Percentiles rank a stretch among this genome's conserved stretches.
These are phyloP conservation scores for Alternaria atra DNA, from an alignment of 2,329 filamentous ascomycete species.

Conservation along the genomic window DNA sequence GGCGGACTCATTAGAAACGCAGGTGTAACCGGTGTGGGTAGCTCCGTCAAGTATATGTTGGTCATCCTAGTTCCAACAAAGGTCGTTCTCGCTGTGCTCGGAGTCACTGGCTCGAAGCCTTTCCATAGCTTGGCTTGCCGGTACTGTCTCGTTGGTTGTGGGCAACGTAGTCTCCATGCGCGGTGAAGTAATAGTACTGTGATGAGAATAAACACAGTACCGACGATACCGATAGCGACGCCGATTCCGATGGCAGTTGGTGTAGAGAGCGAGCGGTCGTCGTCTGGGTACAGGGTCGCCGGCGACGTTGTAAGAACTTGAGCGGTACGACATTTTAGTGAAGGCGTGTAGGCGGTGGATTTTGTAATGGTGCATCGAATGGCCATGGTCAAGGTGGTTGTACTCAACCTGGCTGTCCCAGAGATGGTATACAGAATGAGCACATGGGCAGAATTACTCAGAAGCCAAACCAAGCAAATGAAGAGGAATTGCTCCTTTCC, in stretches of 20 bases:
- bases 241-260: conserved; percentile 29
- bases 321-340: neutral
- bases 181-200: conserved; percentile 22
- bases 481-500: neutral
- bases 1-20: conserved; percentile 14
- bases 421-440: neutral
- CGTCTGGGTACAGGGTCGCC: neutral
- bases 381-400: neutral
- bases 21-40: conserved; percentile 23
- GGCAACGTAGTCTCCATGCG: conserved; percentile 7
- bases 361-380: neutral
- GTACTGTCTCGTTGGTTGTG: conserved; percentile 16
- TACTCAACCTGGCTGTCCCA: neutral
- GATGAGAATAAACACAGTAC: conserved; percentile 10
- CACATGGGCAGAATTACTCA: neutral
- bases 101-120: conserved; percentile 27
- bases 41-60: conserved; percentile 18
- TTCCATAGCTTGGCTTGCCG: conserved; percentile 27
- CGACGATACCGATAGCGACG: conserved; percentile 21
- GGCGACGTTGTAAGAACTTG: neutral
- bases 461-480: neutral
- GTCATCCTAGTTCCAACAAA: conserved; percentile 14
- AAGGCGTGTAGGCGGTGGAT: neutral
- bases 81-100: conserved; percentile 14
- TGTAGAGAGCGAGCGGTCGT: conserved; percentile 8